These are phyloP conservation scores for Carnegiea gigantea DNA, from an alignment of 179 eudicot species.

Conservation along the genomic window DNA sequence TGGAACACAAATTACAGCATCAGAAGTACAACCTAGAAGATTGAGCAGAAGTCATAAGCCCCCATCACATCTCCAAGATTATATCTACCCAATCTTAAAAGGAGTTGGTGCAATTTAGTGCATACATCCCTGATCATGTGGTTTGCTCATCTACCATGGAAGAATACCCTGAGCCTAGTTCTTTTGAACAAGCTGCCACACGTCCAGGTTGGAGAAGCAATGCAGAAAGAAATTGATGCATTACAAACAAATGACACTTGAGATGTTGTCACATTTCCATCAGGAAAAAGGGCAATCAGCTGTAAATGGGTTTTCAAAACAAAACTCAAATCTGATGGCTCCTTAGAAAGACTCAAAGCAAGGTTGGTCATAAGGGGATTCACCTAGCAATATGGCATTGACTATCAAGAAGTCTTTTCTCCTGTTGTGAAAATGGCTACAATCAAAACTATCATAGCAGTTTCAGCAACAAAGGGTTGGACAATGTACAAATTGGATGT, in stretches of 20 bases:
- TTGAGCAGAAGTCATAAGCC: not conserved
- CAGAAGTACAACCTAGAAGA: not conserved
- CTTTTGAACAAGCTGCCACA: not conserved
- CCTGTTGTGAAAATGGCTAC: too few species aligned
- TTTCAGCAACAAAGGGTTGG: too few species aligned
- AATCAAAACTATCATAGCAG: too few species aligned
- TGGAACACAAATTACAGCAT: too few species aligned
- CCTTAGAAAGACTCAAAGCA: not conserved
- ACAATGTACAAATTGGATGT: too few species aligned
- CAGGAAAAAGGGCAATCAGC: not conserved
- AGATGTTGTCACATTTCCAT: not conserved
- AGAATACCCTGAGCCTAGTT: not conserved
- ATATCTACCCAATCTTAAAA: too few species aligned
- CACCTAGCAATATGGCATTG: not conserved
- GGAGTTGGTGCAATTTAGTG: not conserved
- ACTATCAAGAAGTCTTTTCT: not conserved
- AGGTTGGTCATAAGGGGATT: not conserved
- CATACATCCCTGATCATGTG: not conserved
- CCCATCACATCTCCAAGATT: not conserved
- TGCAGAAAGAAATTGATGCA: not conserved
- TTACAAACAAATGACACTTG: not conserved
- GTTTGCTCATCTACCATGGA: not conserved
- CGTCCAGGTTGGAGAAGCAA: not conserved
- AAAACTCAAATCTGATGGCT: not conserved
- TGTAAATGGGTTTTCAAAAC: not conserved